Percentiles rank a stretch among this genome's conserved stretches.
phyloP scores from a whole-genome alignment of 768 basidiomycete genomes.

The Podaxis sp. region DNA sequence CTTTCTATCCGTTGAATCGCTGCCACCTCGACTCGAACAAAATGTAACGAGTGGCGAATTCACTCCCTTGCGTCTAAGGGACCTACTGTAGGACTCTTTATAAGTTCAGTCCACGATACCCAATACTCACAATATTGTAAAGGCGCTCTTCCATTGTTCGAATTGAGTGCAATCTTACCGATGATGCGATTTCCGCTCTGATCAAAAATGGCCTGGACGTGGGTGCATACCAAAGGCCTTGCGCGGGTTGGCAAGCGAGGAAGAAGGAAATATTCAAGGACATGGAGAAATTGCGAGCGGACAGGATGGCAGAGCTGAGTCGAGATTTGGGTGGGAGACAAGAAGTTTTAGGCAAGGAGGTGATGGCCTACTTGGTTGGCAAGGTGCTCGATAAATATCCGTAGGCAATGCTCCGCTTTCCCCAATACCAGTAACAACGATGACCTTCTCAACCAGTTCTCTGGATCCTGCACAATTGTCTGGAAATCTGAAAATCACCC shows the following conservation, averaged over 20 bases:
- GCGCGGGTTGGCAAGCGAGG: not conserved
- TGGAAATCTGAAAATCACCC: not conserved
- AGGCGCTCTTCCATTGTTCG: not conserved
- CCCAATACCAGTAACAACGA: too few species aligned
- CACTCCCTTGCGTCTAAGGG: not conserved
- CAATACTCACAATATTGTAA: too few species aligned
- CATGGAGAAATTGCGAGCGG: not conserved
- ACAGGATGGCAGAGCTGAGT: not conserved
- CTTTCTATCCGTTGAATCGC: not conserved
- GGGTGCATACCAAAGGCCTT: not conserved
- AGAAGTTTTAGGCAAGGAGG: not conserved
- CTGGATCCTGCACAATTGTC: conserved; percentile 2
- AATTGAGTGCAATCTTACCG: conserved; percentile 6
- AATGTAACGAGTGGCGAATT: not conserved
- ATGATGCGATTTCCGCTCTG: not conserved
- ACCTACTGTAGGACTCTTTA: not conserved
- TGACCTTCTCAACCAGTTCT: not conserved
- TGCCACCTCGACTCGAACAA: conserved; percentile 1
- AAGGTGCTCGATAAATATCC: conserved; percentile 1
- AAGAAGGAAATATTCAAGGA: not conserved
- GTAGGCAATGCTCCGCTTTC: not conserved
- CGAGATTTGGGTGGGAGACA: not conserved
- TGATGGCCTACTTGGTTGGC: conserved; percentile 2
- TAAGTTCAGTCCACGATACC: not conserved
- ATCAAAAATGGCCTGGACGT: conserved; percentile 2